Conservation (phyloP, 2,329 filamentous ascomycete species). For the Neurospora sp. region DNA sequence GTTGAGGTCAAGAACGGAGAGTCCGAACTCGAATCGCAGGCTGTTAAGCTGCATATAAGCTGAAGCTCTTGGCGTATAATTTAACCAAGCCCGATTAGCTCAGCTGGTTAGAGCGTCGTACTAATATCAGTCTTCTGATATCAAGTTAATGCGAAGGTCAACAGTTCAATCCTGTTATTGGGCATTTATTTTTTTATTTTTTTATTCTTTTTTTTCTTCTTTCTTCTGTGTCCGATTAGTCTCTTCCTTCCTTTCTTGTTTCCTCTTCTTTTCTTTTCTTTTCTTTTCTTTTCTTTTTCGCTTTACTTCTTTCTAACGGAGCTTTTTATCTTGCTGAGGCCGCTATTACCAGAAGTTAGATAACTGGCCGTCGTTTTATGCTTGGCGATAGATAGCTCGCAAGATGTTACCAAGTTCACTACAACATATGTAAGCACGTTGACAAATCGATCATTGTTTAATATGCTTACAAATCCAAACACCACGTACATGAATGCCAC, state of each 20-base stretch:
- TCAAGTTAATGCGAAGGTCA: too few species aligned
- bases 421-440: background rate
- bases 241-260: too few species aligned
- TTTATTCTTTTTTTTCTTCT: background rate
- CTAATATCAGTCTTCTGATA: too few species aligned
- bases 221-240: too few species aligned
- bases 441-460: background rate
- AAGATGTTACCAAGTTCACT: too few species aligned
- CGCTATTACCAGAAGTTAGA: too few species aligned
- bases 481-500: too few species aligned
- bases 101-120: background rate
- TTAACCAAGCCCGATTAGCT: background rate
- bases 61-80: fast-evolving
- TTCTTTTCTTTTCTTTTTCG: background rate
- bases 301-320: too few species aligned
- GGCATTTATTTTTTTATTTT: background rate
- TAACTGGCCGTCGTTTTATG: too few species aligned
- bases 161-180: too few species aligned
- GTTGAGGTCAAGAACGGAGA: background rate
- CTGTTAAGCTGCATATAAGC: background rate
- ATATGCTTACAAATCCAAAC: background rate
- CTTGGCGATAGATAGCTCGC: too few species aligned
- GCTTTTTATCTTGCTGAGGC: too few species aligned
- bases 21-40: background rate
- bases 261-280: background rate